Evolutionary conservation across 441 rosid species (phyloP).

Genomic region (Sinapis alba): DNA sequence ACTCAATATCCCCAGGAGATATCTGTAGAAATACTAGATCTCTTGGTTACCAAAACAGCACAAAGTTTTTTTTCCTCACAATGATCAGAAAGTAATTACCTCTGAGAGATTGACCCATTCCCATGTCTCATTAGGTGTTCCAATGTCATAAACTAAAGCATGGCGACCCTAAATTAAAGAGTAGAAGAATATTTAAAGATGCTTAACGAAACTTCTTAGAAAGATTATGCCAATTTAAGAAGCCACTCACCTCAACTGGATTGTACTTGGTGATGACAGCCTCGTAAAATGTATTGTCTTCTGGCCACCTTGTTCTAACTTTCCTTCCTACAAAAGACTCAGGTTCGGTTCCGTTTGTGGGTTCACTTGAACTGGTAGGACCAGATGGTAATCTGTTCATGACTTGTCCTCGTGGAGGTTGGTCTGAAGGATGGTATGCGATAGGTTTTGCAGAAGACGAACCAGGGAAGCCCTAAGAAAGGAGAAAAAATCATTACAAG

Average conservation of each 20-base stretch:
- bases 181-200: not conserved
- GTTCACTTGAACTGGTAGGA: slow-evolving; percentile 49
- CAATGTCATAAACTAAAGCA: slow-evolving; percentile 63
- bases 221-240: slow-evolving; percentile 12
- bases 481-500: not conserved
- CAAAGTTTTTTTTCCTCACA: not conserved
- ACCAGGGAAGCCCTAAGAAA: slow-evolving; percentile 48
- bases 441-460: slow-evolving; percentile 49
- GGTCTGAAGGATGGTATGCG: slow-evolving; percentile 52
- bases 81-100: slow-evolving; percentile 36
- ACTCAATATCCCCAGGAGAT: slow-evolving; percentile 66
- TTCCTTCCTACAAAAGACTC: slow-evolving; percentile 57
- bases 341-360: slow-evolving; percentile 46
- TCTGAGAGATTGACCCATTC: slow-evolving; percentile 71
- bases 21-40: slow-evolving; percentile 41
- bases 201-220: slow-evolving; percentile 15
- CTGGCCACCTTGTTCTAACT: slow-evolving; percentile 75
- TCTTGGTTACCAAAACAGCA: not conserved
- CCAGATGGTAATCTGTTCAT: slow-evolving; percentile 53
- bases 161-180: slow-evolving; percentile 52
- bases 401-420: slow-evolving; percentile 49
- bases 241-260: slow-evolving; percentile 51
- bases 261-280: slow-evolving; percentile 61
- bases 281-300: slow-evolving; percentile 72
- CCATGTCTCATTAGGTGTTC: slow-evolving; percentile 58